A percentile compares a stretch with the other conserved stretches of the same genome.
phyloP scores from a whole-genome alignment of 2,329 filamentous ascomycete species.

The Botrytis medusae region DNA sequence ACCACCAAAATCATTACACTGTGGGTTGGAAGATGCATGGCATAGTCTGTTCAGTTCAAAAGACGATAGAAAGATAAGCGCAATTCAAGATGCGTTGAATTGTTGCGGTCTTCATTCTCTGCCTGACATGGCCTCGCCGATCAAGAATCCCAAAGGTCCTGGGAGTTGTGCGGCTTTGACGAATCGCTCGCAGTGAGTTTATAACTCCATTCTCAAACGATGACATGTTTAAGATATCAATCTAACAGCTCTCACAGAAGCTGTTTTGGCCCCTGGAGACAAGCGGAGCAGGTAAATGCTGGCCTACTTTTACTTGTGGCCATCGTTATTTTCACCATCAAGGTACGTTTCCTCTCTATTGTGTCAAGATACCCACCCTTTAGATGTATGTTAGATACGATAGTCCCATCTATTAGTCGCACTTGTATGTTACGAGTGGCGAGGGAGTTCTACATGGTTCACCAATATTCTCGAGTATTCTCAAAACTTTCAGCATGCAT shows the following conservation, averaged over 20 bases:
- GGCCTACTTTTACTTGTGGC: slow-evolving; percentile 57
- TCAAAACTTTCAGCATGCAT: background rate
- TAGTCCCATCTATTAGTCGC: background rate
- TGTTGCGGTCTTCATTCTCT: slow-evolving; percentile 65
- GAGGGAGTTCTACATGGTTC: background rate
- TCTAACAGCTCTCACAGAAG: slow-evolving; percentile 30
- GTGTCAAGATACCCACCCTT: background rate
- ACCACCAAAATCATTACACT: slow-evolving; percentile 42
- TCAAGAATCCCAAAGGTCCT: background rate
- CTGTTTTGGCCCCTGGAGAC: slow-evolving; percentile 58
- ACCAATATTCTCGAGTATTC: background rate
- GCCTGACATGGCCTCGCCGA: slow-evolving; percentile 62
- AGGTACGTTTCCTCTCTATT: slow-evolving; percentile 45
- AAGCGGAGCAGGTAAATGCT: slow-evolving; percentile 52
- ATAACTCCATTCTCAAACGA: background rate
- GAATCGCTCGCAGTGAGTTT: slow-evolving; percentile 17
- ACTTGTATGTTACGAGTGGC: background rate
- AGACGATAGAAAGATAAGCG: slow-evolving; percentile 51
- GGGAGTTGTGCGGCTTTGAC: slow-evolving; percentile 24
- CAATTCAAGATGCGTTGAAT: slow-evolving; percentile 63
- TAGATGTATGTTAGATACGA: background rate
- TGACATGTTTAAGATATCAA: background rate
- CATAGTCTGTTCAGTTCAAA: slow-evolving; percentile 51
- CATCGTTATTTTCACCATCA: slow-evolving; percentile 53
- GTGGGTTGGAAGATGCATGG: slow-evolving; percentile 59